Base-by-base conservation (phyloP, 2,329 filamentous ascomycete species). In the Tolypocladium cylindrosporum region DNA sequence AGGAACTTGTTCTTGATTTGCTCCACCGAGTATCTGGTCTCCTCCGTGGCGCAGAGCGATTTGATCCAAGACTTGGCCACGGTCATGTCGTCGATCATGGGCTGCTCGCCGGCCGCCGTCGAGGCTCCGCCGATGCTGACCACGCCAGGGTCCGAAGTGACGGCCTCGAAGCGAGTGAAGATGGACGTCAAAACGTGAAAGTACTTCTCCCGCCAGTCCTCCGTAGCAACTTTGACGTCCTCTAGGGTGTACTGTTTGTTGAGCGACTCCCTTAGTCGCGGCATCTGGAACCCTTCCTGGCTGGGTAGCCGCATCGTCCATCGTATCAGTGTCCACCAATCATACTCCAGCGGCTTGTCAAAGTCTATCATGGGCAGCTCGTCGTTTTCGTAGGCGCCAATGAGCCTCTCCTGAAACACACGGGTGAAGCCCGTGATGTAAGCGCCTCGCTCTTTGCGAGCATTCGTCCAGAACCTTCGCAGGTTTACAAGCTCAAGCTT, bases 261-360 rank as follows among this genome's bases (percentile, higher is more conserved):
- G 2, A 88, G 68, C n/a, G 69, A 68, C 14, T 69, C 64, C 51
- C 77, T 74, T 1, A 76, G 75, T 3, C 68, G 66, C 1, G 83
- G 84, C 2, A 87, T 74, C 27, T 75, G 68, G 40, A 79, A 65
- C 0, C 75, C 75, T 57, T 78, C 73, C 37, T 76, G 71, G 0
- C 72, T 72, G 31, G 77, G 71, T 4, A 82, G 80, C 27, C 78
- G 75, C 61, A 83, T 74, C 1, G 85, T 80, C 89, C 89, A 93
- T 41, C 79, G 75, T 53, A 91, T 79, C 7, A 92, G 70, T 5
- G 69, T 71, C 11, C 75, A 72, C 88, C 89, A 91, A 66, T 92
- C 86, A 59, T 90, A 90, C 1, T 79, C 77, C 43, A 80, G 69
- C 0, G 85, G 77, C 52, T 87, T 73, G 55, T 88, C 78, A 62